Evolutionary conservation across 2,329 filamentous ascomycete genomes (phyloP).

Genomic region (Fusarium coffeatum): DNA sequence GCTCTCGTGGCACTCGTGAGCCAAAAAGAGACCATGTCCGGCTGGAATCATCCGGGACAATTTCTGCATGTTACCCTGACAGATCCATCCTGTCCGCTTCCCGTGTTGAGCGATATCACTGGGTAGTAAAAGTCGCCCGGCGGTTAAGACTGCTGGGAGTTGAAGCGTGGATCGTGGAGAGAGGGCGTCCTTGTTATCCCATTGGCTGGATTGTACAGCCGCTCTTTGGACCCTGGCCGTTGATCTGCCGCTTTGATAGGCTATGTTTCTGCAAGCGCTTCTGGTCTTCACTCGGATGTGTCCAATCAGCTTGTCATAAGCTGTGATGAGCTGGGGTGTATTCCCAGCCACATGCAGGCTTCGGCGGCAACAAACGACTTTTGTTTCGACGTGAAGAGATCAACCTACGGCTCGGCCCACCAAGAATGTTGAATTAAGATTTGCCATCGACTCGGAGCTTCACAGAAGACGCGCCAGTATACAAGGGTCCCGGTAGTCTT

Average conservation of each 20-base stretch:
- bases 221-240: conserved; percentile 30
- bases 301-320: conserved; percentile 54
- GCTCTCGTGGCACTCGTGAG: conserved; percentile 18
- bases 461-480: background rate
- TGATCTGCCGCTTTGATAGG: conserved; percentile 45
- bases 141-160: conserved; percentile 40
- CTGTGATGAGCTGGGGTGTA: conserved; percentile 52
- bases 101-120: conserved; percentile 28
- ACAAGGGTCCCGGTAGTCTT: conserved; percentile 3
- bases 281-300: conserved; percentile 31
- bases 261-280: conserved; percentile 39
- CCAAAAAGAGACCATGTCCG: conserved; percentile 11
- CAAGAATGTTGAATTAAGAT: conserved; percentile 21
- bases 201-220: conserved; percentile 36
- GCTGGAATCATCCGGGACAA: conserved; percentile 24
- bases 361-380: conserved; percentile 58
- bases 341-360: conserved; percentile 54
- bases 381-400: conserved; percentile 46
- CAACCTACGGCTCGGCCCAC: conserved; percentile 22
- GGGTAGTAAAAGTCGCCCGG: conserved; percentile 21
- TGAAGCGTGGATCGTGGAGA: conserved; percentile 40
- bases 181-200: conserved; percentile 16
- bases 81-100: conserved; percentile 20
- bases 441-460: conserved; percentile 3
- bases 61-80: conserved; percentile 32